phyloP scores from a whole-genome alignment of 768 basidiomycete species.

The Pleurotus cornucopiae region DNA sequence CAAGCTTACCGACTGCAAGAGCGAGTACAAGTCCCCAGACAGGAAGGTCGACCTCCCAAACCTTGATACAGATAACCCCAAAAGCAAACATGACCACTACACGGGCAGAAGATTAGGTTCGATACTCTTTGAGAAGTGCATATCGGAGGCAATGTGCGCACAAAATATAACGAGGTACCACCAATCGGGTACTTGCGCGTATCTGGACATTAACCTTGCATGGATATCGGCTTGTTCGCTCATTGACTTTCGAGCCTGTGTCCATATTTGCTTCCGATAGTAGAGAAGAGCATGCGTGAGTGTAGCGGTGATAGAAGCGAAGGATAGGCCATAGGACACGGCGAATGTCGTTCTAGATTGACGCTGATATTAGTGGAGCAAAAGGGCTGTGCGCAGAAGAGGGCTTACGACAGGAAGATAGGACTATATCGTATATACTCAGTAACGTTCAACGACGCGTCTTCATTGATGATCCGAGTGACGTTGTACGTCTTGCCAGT shows the following conservation, averaged over 20 bases:
- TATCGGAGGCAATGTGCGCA: constrained; percentile 20
- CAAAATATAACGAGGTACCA: constrained; percentile 73
- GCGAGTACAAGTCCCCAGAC: constrained; percentile 54
- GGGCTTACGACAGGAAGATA: constrained; percentile 45
- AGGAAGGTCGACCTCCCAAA: constrained; percentile 57
- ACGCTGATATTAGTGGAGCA: too few species aligned
- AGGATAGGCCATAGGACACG: constrained; percentile 74
- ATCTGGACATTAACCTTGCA: constrained; percentile 73
- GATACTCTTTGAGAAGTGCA: too few species aligned
- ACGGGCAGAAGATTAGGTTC: neutral
- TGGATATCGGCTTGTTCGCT: constrained; percentile 83
- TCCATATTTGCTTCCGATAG: constrained; percentile 78
- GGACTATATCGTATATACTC: constrained; percentile 58
- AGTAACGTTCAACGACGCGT: constrained; percentile 49
- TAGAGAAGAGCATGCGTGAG: constrained; percentile 67
- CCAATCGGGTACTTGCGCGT: constrained; percentile 82
- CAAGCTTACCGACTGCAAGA: constrained; percentile 47
- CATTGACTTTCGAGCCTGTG: constrained; percentile 64
- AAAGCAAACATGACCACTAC: constrained; percentile 61
- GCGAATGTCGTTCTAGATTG: constrained; percentile 56
- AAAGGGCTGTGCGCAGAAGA: constrained; percentile 15
- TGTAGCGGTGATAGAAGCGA: constrained; percentile 76
- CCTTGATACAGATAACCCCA: constrained; percentile 63
- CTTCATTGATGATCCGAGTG: constrained; percentile 46
- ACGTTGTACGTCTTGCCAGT: constrained; percentile 57